A percentile compares a stretch with the other conserved stretches of the same genome.
These are phyloP conservation scores for Oryza brachyantha DNA, from an alignment of 176 grass and related monocot genomes.

Conservation along the genomic window DNA sequence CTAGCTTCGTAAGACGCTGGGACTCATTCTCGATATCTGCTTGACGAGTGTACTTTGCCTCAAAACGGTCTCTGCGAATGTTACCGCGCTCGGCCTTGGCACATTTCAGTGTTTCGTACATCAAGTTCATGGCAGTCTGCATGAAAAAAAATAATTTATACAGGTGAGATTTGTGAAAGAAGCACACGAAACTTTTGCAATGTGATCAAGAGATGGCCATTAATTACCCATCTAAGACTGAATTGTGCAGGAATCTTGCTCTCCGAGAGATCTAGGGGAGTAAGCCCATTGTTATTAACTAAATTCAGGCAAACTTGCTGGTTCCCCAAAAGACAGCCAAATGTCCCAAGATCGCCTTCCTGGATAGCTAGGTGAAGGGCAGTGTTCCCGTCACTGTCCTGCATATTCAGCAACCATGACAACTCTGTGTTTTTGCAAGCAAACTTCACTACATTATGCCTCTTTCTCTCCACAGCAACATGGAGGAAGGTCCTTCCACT, in stretches of 20 bases:
- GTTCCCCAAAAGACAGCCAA: neutral
- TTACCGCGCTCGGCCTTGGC: too few relatives aligned
- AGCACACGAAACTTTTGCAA: too few relatives aligned
- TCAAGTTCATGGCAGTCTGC: neutral
- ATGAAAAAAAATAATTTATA: too few relatives aligned
- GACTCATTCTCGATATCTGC: too few relatives aligned
- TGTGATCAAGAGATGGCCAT: neutral
- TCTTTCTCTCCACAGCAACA: neutral
- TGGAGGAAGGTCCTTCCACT: neutral
- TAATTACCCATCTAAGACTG: neutral
- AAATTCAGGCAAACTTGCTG: neutral
- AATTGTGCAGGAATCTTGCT: neutral
- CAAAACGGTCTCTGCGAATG: too few relatives aligned
- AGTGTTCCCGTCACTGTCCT: slow-evolving; percentile 27
- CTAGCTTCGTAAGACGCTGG: neutral
- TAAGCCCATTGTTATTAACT: slow-evolving; percentile 1
- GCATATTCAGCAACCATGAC: neutral
- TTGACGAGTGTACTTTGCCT: too few relatives aligned
- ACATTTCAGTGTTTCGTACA: too few relatives aligned
- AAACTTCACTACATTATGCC: neutral
- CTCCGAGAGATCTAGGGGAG: neutral
- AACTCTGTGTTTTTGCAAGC: neutral
- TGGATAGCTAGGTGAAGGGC: slow-evolving; percentile 19
- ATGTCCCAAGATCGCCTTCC: neutral
- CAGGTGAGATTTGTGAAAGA: too few relatives aligned